phyloP scores from a whole-genome alignment of 208 protist species.

The Zelonia costaricensis region DNA sequence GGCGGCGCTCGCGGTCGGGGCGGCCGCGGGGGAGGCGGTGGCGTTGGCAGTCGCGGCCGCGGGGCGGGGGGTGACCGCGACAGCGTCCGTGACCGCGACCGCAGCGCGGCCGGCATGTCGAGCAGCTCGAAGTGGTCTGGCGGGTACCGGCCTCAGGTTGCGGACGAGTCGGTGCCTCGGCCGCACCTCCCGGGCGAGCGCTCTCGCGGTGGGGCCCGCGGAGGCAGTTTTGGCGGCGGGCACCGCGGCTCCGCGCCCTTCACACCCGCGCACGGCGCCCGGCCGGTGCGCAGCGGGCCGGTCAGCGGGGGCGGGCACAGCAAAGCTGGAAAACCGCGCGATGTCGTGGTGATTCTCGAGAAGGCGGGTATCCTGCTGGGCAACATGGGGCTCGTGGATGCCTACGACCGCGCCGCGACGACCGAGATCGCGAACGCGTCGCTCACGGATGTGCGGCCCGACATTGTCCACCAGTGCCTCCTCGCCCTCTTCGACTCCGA shows the following conservation, averaged over 20 bases:
- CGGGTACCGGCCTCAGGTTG: constrained; percentile 51
- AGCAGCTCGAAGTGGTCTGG: constrained; percentile 34
- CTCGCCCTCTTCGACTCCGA: constrained; percentile 92
- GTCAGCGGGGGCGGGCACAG: constrained; percentile 9
- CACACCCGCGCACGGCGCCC: constrained; percentile 1
- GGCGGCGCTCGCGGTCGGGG: constrained; percentile 9
- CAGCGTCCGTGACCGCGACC: constrained; percentile 28
- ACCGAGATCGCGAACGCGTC: constrained; percentile 81
- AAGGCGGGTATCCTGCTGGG: constrained; percentile 82
- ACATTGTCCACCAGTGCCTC: constrained; percentile 93
- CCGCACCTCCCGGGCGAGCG: constrained; percentile 25
- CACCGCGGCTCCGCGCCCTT: constrained; percentile 4
- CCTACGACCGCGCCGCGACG: constrained; percentile 79
- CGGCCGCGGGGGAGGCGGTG: constrained; percentile 9
- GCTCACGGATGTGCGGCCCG: constrained; percentile 75
- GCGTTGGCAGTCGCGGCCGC: constrained; percentile 14
- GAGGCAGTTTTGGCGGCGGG: not conserved
- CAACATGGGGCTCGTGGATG: constrained; percentile 75
- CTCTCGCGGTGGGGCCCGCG: constrained; percentile 7
- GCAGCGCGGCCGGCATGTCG: constrained; percentile 31
- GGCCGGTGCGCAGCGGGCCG: not conserved
- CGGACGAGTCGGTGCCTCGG: constrained; percentile 45
- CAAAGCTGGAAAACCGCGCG: constrained; percentile 29
- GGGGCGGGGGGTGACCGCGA: constrained; percentile 7
- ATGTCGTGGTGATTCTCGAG: constrained; percentile 88